Percentiles rank a stretch among this genome's conserved stretches.
Evolutionary conservation across 1,139 yeast genomes (phyloP).

Genomic region (Debaryomycetaceae sp.): DNA sequence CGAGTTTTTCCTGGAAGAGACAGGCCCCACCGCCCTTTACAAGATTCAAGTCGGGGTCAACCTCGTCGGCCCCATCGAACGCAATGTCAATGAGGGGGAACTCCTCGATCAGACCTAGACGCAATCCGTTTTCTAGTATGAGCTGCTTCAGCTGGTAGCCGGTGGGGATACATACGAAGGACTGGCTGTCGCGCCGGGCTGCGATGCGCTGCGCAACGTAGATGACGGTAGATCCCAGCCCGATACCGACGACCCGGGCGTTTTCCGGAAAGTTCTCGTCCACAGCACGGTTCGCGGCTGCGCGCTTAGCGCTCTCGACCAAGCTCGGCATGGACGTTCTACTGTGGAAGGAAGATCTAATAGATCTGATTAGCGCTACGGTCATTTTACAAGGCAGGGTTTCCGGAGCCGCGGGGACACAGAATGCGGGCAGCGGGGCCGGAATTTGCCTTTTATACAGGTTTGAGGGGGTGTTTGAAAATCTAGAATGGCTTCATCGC

Average conservation of each 20-base stretch:
- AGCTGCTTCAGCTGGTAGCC: conserved; percentile 91
- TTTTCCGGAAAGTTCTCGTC: conserved; percentile 69
- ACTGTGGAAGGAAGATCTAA: no score
- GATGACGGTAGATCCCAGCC: conserved; percentile 94
- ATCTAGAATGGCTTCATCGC: no score
- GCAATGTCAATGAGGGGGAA: conserved; percentile 76
- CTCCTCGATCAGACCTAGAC: conserved; percentile 74
- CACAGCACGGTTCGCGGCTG: conserved; percentile 88
- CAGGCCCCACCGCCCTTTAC: conserved; percentile 99
- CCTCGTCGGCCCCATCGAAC: conserved; percentile 98
- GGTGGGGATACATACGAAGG: conserved; percentile 79
- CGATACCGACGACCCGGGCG: conserved; percentile 81
- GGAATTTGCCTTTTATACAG: no score
- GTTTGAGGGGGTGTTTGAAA: no score
- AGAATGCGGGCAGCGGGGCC: no score
- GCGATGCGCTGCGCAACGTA: conserved; percentile 94
- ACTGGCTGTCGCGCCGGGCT: conserved; percentile 44
- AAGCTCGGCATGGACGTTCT: conserved; percentile 10
- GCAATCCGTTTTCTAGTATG: conserved; percentile 71
- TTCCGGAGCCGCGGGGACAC: no score
- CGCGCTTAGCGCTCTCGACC: conserved; percentile 63
- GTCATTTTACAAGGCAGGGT: no score
- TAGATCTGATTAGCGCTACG: no score
- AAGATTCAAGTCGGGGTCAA: conserved; percentile 66
- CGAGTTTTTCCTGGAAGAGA: conserved; percentile 89